Conservation (phyloP, 495 filamentous ascomycete genomes). For the Penicilliopsis zonata region DNA sequence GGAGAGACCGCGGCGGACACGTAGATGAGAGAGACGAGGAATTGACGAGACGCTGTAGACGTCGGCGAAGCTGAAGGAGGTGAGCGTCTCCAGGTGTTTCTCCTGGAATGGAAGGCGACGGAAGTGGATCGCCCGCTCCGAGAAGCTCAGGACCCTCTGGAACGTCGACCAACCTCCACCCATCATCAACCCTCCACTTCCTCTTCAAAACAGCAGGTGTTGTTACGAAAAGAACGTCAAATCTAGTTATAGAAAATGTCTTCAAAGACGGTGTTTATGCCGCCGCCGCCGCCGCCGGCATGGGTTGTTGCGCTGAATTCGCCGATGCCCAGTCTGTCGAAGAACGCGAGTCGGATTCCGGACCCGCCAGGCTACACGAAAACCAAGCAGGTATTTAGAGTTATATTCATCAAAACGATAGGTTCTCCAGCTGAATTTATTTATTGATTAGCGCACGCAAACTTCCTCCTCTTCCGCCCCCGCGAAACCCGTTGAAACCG, state of each 20-base stretch:
- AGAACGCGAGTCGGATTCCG: conserved; percentile 47
- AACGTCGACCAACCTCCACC: no score
- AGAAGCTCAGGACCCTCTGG: no score
- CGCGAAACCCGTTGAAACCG: conserved; percentile 61
- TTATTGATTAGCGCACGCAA: conserved; percentile 24
- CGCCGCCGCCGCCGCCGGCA: conserved; percentile 49
- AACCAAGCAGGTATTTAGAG: conserved; percentile 3
- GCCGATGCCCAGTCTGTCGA: conserved; percentile 44
- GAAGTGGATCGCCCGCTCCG: no score
- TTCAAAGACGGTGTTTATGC: conserved; percentile 18
- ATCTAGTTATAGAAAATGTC: no score
- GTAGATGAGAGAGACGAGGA: no score
- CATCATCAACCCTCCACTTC: conserved; percentile 5
- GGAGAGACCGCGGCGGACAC: no score
- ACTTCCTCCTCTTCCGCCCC: conserved; percentile 17
- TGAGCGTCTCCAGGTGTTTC: no score
- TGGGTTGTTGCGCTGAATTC: conserved; percentile 73
- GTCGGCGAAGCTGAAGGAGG: no score
- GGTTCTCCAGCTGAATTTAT: conserved; percentile 3
- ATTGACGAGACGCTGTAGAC: no score
- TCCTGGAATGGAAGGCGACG: no score
- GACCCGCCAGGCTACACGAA: conserved; percentile 69
- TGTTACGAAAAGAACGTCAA: no score
- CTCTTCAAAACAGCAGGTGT: background rate
- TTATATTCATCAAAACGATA: background rate